Conservation (phyloP, 2,329 filamentous ascomycete genomes). For the Neonectria hederae region DNA sequence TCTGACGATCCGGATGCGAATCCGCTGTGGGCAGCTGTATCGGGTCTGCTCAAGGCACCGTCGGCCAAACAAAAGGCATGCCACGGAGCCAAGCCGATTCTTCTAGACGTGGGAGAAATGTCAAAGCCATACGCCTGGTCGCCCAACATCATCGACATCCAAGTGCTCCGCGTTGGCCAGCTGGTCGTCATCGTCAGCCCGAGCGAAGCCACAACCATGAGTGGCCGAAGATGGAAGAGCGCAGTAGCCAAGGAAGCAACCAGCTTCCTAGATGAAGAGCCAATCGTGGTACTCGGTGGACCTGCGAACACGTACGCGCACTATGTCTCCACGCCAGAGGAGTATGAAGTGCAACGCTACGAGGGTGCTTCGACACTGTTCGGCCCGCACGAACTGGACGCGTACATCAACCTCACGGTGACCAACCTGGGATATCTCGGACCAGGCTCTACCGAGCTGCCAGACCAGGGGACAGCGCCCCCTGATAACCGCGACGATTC, state of each 20-base stretch:
- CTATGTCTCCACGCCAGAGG: constrained; percentile 81
- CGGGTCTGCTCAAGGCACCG: constrained; percentile 76
- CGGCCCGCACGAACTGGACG: constrained; percentile 82
- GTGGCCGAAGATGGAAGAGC: constrained; percentile 84
- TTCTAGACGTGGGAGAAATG: constrained; percentile 90
- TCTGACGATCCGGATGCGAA: constrained; percentile 73
- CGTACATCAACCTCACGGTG: constrained; percentile 88
- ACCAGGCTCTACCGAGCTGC: constrained; percentile 49
- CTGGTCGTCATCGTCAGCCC: constrained; percentile 85
- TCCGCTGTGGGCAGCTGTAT: constrained; percentile 83
- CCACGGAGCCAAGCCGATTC: constrained; percentile 82
- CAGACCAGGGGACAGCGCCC: constrained; percentile 68
- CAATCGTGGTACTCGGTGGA: constrained; percentile 84
- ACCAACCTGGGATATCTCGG: constrained; percentile 59
- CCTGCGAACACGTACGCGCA: constrained; percentile 92
- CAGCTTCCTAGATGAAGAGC: constrained; percentile 59
- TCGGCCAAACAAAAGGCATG: constrained; percentile 76
- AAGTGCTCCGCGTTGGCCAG: constrained; percentile 84
- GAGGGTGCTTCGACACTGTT: constrained; percentile 95
- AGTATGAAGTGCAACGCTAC: constrained; percentile 87
- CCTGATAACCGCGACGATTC: constrained; percentile 82
- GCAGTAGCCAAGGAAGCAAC: constrained; percentile 67
- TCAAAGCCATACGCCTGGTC: constrained; percentile 83
- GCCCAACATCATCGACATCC: constrained; percentile 90
- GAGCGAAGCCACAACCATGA: constrained; percentile 92